A percentile compares a stretch with the other conserved stretches of the same genome.
Conservation (phyloP, 1,284 basidiomycete genomes). For the Xanthoconium separans region DNA sequence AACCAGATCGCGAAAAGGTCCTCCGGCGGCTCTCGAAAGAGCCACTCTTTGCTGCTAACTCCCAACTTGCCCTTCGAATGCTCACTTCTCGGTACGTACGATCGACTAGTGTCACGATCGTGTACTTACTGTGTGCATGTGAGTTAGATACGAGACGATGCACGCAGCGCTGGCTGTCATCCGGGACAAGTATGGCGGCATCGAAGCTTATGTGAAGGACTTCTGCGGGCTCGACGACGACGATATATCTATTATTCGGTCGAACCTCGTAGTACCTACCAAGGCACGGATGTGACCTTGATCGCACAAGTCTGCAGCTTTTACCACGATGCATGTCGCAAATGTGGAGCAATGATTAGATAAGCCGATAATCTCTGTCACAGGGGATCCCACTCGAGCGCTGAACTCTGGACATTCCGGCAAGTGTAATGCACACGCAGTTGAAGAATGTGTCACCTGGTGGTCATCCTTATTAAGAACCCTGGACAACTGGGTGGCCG, state of each 20-base stretch:
- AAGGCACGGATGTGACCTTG: constrained; percentile 31
- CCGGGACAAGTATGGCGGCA: constrained; percentile 64
- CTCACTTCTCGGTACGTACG: constrained; percentile 61
- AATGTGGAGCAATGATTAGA: not conserved
- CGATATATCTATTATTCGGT: constrained; percentile 58
- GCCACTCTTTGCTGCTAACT: constrained; percentile 67
- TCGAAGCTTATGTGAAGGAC: constrained; percentile 56
- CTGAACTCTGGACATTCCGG: too few relatives aligned
- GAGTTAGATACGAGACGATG: constrained; percentile 67
- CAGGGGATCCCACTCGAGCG: too few relatives aligned
- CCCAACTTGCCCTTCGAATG: constrained; percentile 74
- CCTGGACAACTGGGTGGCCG: too few relatives aligned
- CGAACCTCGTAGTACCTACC: constrained; percentile 50
- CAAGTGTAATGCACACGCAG: too few relatives aligned
- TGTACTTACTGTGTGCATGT: not conserved
- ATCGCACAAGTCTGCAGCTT: not conserved
- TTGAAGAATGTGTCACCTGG: too few relatives aligned
- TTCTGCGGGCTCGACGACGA: constrained; percentile 54
- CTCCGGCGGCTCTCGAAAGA: constrained; percentile 65
- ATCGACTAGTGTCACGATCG: not conserved
- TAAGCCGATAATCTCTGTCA: too few relatives aligned
- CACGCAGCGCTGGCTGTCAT: constrained; percentile 59
- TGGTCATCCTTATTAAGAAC: too few relatives aligned
- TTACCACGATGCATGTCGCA: constrained; percentile 1
- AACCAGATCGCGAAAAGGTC: constrained; percentile 68